Conservation (phyloP, 2,329 filamentous ascomycete species). For the Xylaria sp. region DNA sequence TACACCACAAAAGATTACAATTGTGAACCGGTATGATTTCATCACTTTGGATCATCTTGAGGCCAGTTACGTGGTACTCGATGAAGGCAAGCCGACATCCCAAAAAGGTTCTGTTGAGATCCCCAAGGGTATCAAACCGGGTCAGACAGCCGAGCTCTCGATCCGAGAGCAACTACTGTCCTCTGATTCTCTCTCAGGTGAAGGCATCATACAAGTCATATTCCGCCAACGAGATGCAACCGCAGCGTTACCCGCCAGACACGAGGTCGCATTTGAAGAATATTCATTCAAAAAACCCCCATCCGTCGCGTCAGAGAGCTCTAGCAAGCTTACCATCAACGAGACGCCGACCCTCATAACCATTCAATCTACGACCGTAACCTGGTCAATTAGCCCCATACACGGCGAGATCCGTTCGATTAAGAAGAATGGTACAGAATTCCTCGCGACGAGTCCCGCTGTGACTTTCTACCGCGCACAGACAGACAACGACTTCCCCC, state of each 20-base stretch:
- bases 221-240: slow-evolving; percentile 44
- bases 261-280: slow-evolving; percentile 47
- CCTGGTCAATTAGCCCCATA: slow-evolving; percentile 44
- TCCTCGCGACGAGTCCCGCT: slow-evolving; percentile 39
- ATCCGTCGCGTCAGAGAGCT: neutral
- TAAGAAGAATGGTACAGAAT: slow-evolving; percentile 42
- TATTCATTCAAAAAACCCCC: slow-evolving; percentile 37
- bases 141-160: slow-evolving; percentile 42
- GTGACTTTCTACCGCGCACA: slow-evolving; percentile 67
- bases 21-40: slow-evolving; percentile 57
- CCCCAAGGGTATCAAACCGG: slow-evolving; percentile 43
- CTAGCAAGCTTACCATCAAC: slow-evolving; percentile 37
- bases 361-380: slow-evolving; percentile 40
- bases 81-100: slow-evolving; percentile 42
- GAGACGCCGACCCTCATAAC: slow-evolving; percentile 43
- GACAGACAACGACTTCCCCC: slow-evolving; percentile 71
- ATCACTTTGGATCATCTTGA: slow-evolving; percentile 53
- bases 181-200: slow-evolving; percentile 23
- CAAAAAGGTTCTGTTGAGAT: slow-evolving; percentile 42
- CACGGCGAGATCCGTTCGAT: slow-evolving; percentile 43
- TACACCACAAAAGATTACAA: slow-evolving; percentile 42
- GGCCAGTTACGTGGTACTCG: slow-evolving; percentile 46
- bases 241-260: slow-evolving; percentile 39
- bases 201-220: slow-evolving; percentile 43
- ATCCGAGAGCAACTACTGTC: slow-evolving; percentile 33